Evolutionary conservation across 106 monocot genomes (phyloP).

Genomic region (Allium fistulosum): DNA sequence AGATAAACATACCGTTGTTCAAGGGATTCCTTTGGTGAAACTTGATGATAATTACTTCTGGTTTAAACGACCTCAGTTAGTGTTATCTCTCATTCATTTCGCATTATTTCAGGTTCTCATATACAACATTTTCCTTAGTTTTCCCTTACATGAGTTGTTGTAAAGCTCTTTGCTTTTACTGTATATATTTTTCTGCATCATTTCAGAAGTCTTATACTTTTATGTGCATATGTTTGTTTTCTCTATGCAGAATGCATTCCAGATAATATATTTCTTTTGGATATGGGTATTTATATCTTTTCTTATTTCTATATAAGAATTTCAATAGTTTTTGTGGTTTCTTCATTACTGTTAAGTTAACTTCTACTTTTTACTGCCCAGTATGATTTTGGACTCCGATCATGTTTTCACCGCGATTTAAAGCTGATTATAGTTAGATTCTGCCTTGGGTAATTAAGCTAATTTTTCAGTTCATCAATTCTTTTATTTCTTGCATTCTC

Average conservation of each 20-base stretch:
- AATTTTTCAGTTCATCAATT: neutral
- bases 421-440: constrained; percentile 32
- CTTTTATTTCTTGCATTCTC: neutral
- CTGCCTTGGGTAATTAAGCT: constrained; percentile 39
- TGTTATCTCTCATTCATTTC: constrained; percentile 78
- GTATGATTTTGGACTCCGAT: constrained; percentile 65
- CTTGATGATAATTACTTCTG: constrained; percentile 76
- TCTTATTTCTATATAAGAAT: neutral
- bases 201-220: no score
- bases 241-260: constrained; percentile 73
- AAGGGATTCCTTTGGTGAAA: constrained; percentile 83
- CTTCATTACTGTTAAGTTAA: neutral
- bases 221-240: neutral
- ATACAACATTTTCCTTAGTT: no score
- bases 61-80: constrained; percentile 57
- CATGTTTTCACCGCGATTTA: constrained; percentile 60
- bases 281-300: constrained; percentile 55
- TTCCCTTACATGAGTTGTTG: no score
- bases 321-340: neutral
- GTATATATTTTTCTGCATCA: no score
- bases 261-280: constrained; percentile 73
- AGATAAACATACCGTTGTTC: constrained; percentile 66
- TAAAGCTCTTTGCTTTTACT: no score
- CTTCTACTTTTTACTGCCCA: constrained; percentile 8
- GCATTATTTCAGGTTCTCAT: constrained; percentile 64